Percentiles rank a stretch among this genome's conserved stretches.
Conservation (phyloP, 345 rosid genomes). For the Dipteronia dyeriana region DNA sequence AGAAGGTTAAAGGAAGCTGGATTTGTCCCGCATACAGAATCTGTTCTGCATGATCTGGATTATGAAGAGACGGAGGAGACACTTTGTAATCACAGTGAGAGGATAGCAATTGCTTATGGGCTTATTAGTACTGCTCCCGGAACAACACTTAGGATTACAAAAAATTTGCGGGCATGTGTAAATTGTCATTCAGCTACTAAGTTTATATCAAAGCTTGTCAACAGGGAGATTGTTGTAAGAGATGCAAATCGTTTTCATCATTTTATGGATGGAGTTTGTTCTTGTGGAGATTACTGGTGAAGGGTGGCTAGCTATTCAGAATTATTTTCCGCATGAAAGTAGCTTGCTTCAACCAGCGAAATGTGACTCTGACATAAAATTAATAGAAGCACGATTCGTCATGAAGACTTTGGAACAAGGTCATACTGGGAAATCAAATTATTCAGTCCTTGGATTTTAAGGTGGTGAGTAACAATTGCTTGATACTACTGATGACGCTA, state of each 20-base stretch:
- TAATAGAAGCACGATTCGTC: neutral
- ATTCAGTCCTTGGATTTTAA: too few species aligned
- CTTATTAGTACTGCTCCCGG: constrained; percentile 58
- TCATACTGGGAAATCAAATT: too few species aligned
- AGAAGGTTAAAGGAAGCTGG: constrained; percentile 58
- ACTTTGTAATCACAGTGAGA: constrained; percentile 70
- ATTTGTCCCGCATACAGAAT: constrained; percentile 47
- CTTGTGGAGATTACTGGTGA: constrained; percentile 56
- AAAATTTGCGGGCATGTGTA: constrained; percentile 66
- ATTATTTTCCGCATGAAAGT: neutral
- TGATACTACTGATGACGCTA: too few species aligned
- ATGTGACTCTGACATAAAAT: neutral
- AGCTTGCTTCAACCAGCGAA: neutral
- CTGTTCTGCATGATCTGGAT: constrained; percentile 59
- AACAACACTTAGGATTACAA: constrained; percentile 54
- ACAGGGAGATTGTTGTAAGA: constrained; percentile 62
- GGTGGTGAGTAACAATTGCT: too few species aligned
- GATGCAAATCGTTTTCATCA: constrained; percentile 72
- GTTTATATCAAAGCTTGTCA: constrained; percentile 53
- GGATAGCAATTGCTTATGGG: constrained; percentile 69
- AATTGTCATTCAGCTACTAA: constrained; percentile 70
- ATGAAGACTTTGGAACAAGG: too few species aligned
- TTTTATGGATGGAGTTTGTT: constrained; percentile 57
- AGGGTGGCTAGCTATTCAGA: neutral
- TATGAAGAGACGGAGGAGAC: constrained; percentile 62